Evolutionary conservation across 2,329 filamentous ascomycete genomes (phyloP), one percentile per base, ranked within the genome.

Genomic region (Penicillium sp.): DNA sequence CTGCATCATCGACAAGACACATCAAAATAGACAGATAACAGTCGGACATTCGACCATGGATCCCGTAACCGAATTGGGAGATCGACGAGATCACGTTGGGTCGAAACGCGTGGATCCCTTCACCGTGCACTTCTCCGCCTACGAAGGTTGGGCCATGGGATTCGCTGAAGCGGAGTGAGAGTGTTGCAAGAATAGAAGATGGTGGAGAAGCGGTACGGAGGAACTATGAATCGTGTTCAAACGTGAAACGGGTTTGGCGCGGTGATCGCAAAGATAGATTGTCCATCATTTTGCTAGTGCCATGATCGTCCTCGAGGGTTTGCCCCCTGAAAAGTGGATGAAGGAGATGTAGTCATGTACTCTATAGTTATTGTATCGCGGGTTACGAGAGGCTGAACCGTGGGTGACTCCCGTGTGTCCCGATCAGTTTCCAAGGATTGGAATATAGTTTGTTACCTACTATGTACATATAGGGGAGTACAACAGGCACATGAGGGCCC

Each of bases 1-100:
- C 31, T 18, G 31, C 14, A 31, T 5, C 28, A 16, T 34, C 18
- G 31, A 9, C 31, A 5, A 18, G 47, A 54, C 45, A 50, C 53
- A 51, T 57, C 44, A 22, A 44, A 50, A 42, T 44, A 27, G 46
- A 47, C 39, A 39, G 48, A 37, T 46, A 51, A 44, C 37, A 48
- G 32, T 40, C 42, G n/a, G n/a, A 26, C 18, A 44, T 40, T 42
- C n/a, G 44, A 37, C 26, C 36, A 20, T 43, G 32, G 14, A 18
- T 27, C 22, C 36, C 16, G 14, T 35, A 27, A 45, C 44, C 16
- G 16, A 24, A 28, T 36, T 46, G 29, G 31, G 39, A 24, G 44
- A 46, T 46, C 44, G 44, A 46, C 44, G 31, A 34, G 29, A 41
- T 46, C 28, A 34, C 28, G 40, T 46, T 46, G 35, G 40, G 40